Conservation (phyloP, 1,284 basidiomycete genomes). For the Ustilago trichophora region DNA sequence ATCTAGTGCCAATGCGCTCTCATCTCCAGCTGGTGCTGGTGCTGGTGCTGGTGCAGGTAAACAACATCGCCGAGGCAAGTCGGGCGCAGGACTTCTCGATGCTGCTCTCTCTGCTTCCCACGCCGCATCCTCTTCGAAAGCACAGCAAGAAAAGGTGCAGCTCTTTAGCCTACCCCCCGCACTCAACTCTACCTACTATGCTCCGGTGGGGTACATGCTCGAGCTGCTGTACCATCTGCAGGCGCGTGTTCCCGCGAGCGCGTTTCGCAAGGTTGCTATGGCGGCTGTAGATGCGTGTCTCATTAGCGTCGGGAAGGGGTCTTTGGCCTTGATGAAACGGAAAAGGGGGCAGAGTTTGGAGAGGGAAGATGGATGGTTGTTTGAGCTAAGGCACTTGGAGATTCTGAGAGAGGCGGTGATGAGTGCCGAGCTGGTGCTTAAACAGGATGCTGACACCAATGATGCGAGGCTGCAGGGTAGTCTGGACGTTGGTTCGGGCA, state of each 20-base stretch:
- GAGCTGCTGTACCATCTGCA: slow-evolving; percentile 41
- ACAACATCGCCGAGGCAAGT: slow-evolving; percentile 36
- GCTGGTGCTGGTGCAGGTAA: not conserved
- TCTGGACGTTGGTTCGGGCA: not conserved
- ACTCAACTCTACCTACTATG: slow-evolving; percentile 28
- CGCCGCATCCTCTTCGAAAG: slow-evolving; percentile 19
- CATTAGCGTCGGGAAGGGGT: slow-evolving; percentile 14
- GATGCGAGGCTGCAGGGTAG: not conserved
- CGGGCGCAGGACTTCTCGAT: slow-evolving; percentile 42
- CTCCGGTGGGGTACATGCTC: slow-evolving; percentile 25
- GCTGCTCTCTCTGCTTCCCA: slow-evolving; percentile 34
- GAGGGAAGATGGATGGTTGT: slow-evolving; percentile 33
- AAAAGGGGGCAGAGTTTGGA: slow-evolving; percentile 11
- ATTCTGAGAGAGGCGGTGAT: slow-evolving; percentile 43
- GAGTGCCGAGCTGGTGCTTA: slow-evolving; percentile 27
- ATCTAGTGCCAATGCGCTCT: not conserved
- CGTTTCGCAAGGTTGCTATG: slow-evolving; percentile 21
- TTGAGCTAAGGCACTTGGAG: slow-evolving; percentile 36
- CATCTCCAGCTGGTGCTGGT: not conserved
- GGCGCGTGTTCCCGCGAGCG: slow-evolving; percentile 9
- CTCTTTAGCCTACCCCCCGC: slow-evolving; percentile 27
- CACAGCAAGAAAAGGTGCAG: slow-evolving; percentile 29
- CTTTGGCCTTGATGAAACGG: slow-evolving; percentile 14
- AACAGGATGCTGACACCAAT: slow-evolving; percentile 15
- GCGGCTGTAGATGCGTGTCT: slow-evolving; percentile 28